phyloP scores from a whole-genome alignment of 371 early-diverging fungal species.

The Synchytrium microbalum region DNA sequence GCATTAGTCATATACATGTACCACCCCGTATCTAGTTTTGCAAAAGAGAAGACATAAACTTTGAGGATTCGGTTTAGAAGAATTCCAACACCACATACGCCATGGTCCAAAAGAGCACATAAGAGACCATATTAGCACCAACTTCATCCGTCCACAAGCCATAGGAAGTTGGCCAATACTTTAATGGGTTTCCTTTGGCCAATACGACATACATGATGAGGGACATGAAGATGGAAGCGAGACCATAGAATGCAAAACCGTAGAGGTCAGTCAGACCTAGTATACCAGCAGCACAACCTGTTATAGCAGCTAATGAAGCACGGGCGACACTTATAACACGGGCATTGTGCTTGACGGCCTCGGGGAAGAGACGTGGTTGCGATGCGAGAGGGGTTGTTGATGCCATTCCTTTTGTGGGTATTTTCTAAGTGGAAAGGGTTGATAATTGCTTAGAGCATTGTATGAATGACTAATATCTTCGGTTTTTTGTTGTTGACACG shows the following conservation, averaged over 20 bases:
- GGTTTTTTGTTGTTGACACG: too few species aligned
- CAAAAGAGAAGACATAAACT: too few species aligned
- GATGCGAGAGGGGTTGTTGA: too few species aligned
- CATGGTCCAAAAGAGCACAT: conserved; percentile 78
- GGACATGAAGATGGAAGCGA: conserved; percentile 53
- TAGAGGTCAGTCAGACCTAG: conserved; percentile 57
- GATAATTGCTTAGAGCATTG: too few species aligned
- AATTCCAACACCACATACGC: conserved; percentile 69
- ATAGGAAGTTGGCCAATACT: conserved; percentile 47
- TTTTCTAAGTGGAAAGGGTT: too few species aligned
- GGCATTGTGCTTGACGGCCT: too few species aligned
- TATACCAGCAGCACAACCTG: conserved; percentile 73
- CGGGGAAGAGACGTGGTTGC: too few species aligned
- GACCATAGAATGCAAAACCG: conserved; percentile 69
- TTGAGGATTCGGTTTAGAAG: too few species aligned
- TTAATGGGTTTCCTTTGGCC: conserved; percentile 9
- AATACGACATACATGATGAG: conserved; percentile 18
- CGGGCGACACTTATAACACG: conserved; percentile 63
- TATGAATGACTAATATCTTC: too few species aligned
- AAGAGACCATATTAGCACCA: conserved; percentile 57
- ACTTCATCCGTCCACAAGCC: conserved; percentile 60
- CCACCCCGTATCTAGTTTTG: too few species aligned
- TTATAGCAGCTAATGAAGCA: conserved; percentile 63
- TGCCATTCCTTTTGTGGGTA: too few species aligned
- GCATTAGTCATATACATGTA: too few species aligned